These are phyloP conservation scores for Naumovozyma castellii DNA, from an alignment of 805 yeast species.

Conservation along the genomic window DNA sequence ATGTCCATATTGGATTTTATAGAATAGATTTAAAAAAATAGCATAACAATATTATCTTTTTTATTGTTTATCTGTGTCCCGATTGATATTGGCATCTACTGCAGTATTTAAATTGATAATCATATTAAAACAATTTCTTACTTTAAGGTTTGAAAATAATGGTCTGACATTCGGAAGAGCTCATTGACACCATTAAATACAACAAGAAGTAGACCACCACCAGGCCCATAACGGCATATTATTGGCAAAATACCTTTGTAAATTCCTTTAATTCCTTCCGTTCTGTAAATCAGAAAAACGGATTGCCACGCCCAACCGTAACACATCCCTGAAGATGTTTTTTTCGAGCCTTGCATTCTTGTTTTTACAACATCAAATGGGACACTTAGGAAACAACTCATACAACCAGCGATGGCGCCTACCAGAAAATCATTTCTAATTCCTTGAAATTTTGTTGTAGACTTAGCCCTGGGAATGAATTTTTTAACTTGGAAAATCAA, in stretches of 20 bases:
- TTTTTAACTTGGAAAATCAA: slow-evolving; percentile 78
- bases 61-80: too few species aligned
- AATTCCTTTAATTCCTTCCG: slow-evolving; percentile 86
- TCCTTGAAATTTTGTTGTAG: slow-evolving; percentile 46
- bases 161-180: too few species aligned
- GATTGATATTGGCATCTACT: too few species aligned
- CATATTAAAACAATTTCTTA: too few species aligned
- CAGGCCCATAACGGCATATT: slow-evolving; percentile 95
- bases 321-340: slow-evolving; percentile 18
- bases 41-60: too few species aligned
- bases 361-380: slow-evolving; percentile 98
- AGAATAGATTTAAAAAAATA: background rate
- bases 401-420: slow-evolving; percentile 94
- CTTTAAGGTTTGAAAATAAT: too few species aligned
- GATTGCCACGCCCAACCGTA: slow-evolving; percentile 91
- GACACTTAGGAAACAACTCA: slow-evolving; percentile 90
- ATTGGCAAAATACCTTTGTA: slow-evolving; percentile 96
- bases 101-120: too few species aligned
- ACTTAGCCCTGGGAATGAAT: slow-evolving; percentile 68
- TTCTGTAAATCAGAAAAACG: slow-evolving; percentile 55
- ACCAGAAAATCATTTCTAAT: slow-evolving; percentile 81
- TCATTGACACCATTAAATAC: slow-evolving; percentile 44
- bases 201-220: slow-evolving; percentile 95
- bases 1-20: background rate
- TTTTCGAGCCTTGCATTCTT: slow-evolving; percentile 80